Evolutionary conservation across 306 rosid species (phyloP).

Genomic region (Rosa multiflora): DNA sequence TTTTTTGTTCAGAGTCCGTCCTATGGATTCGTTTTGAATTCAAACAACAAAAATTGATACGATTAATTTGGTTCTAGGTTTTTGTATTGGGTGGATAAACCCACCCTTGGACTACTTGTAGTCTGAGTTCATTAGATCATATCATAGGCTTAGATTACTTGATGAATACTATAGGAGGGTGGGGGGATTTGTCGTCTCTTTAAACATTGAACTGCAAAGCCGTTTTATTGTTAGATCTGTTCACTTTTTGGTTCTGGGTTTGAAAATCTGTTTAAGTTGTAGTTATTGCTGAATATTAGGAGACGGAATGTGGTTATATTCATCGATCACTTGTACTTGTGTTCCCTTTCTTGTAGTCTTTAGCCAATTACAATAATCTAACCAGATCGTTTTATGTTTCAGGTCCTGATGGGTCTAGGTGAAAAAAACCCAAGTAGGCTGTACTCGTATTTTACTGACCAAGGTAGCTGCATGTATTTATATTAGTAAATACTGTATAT

Average conservation of each 20-base stretch:
- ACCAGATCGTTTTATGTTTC: neutral
- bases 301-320: too few species aligned
- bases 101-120: neutral
- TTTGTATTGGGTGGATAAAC: neutral
- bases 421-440: neutral
- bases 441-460: neutral
- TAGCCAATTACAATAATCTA: neutral
- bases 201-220: neutral
- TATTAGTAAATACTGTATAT: neutral
- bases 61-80: neutral
- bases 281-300: neutral
- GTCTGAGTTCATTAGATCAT: neutral
- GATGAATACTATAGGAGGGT: neutral
- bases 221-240: too few species aligned
- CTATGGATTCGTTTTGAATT: neutral
- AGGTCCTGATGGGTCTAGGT: constrained; percentile 5
- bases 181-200: neutral
- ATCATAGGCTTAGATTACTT: neutral
- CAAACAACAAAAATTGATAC: neutral
- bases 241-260: neutral
- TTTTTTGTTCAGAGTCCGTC: neutral
- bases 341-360: neutral
- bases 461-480: neutral
- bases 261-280: neutral
- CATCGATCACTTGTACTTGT: neutral